These are phyloP conservation scores for Corylus americana DNA, from an alignment of 306 rosid species.

Conservation along the genomic window DNA sequence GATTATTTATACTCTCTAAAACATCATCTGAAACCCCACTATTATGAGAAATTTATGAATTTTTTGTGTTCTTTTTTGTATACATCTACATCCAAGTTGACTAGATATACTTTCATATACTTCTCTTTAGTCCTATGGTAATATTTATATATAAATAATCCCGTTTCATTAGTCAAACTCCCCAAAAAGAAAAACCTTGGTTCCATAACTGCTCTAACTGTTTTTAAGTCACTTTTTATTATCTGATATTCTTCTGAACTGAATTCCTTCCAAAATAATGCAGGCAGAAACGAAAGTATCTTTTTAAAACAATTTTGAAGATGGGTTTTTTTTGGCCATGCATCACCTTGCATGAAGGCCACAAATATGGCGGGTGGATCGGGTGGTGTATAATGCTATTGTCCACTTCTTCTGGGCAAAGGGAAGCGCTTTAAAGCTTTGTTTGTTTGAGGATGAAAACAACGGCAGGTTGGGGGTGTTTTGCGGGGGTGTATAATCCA, in stretches of 20 bases:
- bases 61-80: too few relatives aligned
- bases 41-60: too few relatives aligned
- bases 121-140: too few relatives aligned
- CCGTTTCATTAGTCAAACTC: too few relatives aligned
- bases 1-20: too few relatives aligned
- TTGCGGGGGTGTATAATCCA: background rate
- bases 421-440: background rate
- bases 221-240: background rate
- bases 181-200: too few relatives aligned
- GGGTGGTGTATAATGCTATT: background rate
- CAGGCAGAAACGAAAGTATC: slow-evolving; percentile 18
- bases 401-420: background rate
- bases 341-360: slow-evolving; percentile 13
- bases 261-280: background rate
- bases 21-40: too few relatives aligned
- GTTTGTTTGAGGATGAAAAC: too few relatives aligned
- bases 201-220: background rate
- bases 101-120: too few relatives aligned
- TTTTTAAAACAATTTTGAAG: slow-evolving; percentile 15
- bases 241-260: background rate
- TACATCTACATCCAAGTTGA: too few relatives aligned
- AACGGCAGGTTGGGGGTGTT: background rate
- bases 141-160: too few relatives aligned
- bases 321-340: slow-evolving; percentile 8
- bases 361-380: slow-evolving; percentile 17